Evolutionary conservation across 2,329 filamentous ascomycete species (phyloP).

Genomic region (Ophiobolus disseminans): DNA sequence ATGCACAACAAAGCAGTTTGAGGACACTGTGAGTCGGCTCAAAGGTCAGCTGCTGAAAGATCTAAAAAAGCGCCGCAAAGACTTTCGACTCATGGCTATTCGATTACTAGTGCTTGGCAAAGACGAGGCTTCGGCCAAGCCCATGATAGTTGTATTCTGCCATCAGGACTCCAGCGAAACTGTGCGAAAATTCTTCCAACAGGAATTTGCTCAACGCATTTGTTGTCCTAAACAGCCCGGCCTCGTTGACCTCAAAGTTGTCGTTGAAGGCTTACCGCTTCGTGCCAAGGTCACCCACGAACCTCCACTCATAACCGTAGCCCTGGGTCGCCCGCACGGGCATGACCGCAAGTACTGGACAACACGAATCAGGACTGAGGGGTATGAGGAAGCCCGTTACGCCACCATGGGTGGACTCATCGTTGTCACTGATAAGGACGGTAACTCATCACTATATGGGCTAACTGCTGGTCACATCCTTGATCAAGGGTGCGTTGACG

Average conservation of each 20-base stretch:
- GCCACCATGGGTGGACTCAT: slow-evolving; percentile 5
- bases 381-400: not conserved
- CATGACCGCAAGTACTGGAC: not conserved
- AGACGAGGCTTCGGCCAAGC: not conserved
- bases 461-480: slow-evolving; percentile 6
- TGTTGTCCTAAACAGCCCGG: too few relatives aligned
- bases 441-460: not conserved
- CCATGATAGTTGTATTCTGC: not conserved
- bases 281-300: too few relatives aligned
- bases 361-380: not conserved
- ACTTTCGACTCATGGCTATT: not conserved
- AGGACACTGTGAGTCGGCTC: not conserved
- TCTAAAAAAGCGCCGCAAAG: not conserved
- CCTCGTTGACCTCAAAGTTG: too few relatives aligned
- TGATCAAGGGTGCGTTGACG: not conserved
- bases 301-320: too few relatives aligned
- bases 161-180: not conserved
- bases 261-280: too few relatives aligned
- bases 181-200: not conserved
- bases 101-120: not conserved
- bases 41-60: not conserved
- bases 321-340: not conserved
- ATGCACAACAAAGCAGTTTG: too few relatives aligned
- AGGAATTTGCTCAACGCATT: not conserved
- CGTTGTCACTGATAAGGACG: not conserved